phyloP scores from a whole-genome alignment of 768 basidiomycete genomes.

The Rubroboletus pulcherrimus region DNA sequence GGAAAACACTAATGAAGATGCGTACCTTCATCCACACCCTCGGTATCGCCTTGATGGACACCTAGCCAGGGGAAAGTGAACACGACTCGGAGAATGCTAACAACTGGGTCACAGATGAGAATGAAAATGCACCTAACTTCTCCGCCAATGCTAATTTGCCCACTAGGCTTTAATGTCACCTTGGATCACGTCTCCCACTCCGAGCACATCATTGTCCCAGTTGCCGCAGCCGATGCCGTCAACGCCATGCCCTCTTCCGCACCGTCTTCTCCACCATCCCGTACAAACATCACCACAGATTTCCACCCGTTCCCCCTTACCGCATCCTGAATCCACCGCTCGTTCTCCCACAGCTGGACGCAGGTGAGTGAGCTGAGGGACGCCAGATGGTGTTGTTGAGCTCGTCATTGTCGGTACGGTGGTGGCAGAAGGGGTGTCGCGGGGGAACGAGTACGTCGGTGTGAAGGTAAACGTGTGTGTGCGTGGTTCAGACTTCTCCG shows the following conservation, averaged over 20 bases:
- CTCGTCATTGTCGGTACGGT: constrained; percentile 58
- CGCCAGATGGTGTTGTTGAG: constrained; percentile 64
- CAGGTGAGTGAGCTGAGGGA: constrained; percentile 57
- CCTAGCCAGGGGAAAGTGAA: constrained; percentile 69
- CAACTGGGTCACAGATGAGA: neutral
- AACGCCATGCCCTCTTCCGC: constrained; percentile 4
- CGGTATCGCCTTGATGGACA: constrained; percentile 70
- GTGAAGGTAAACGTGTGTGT: too few relatives aligned
- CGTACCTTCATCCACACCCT: constrained; percentile 42
- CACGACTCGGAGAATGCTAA: neutral
- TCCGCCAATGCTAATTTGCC: constrained; percentile 8
- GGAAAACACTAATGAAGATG: neutral
- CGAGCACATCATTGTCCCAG: neutral
- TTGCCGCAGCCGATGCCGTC: neutral
- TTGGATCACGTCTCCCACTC: constrained; percentile 12
- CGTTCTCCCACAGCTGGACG: constrained; percentile 81
- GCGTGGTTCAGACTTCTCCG: too few relatives aligned
- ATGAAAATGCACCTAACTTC: neutral
- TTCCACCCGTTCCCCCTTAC: constrained; percentile 4
- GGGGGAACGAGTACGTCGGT: too few relatives aligned
- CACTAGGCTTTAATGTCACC: constrained; percentile 6
- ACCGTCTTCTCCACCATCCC: constrained; percentile 12
- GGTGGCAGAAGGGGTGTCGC: constrained; percentile 32
- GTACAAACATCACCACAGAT: neutral
- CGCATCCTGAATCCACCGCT: constrained; percentile 45